phyloP scores from a whole-genome alignment of 441 rosid species.

The Aleurites moluccanus region DNA sequence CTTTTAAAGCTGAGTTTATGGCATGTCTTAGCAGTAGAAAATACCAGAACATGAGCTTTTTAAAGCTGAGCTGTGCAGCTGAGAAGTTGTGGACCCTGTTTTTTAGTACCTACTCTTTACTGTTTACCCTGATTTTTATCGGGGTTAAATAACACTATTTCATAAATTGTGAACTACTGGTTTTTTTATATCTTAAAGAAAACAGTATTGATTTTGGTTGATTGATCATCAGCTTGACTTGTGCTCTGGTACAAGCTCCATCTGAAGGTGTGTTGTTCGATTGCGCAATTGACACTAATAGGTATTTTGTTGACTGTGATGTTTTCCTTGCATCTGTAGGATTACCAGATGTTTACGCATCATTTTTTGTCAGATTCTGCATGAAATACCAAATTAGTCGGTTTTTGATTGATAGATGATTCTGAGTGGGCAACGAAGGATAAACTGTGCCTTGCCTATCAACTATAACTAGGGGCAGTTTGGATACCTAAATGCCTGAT shows the following conservation, averaged over 20 bases:
- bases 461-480: no score
- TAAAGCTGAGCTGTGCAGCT: conserved; percentile 1
- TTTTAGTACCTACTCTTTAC: background rate
- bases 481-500: no score
- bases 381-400: no score
- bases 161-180: background rate
- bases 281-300: no score
- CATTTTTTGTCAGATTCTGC: no score
- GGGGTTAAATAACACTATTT: background rate
- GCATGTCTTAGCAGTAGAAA: background rate
- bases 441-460: no score
- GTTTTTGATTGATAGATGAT: no score
- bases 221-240: background rate
- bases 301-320: no score
- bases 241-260: background rate
- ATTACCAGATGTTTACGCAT: no score
- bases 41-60: background rate
- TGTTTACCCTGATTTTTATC: background rate
- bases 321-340: no score
- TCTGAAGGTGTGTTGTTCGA: no score
- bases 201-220: background rate
- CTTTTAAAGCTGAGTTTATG: background rate
- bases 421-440: no score
- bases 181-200: background rate
- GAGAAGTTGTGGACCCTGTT: background rate